Percentiles rank a stretch among this genome's conserved stretches.
Evolutionary conservation across 495 filamentous ascomycete species (phyloP).

Genomic region (Astrocystis sublimbata): DNA sequence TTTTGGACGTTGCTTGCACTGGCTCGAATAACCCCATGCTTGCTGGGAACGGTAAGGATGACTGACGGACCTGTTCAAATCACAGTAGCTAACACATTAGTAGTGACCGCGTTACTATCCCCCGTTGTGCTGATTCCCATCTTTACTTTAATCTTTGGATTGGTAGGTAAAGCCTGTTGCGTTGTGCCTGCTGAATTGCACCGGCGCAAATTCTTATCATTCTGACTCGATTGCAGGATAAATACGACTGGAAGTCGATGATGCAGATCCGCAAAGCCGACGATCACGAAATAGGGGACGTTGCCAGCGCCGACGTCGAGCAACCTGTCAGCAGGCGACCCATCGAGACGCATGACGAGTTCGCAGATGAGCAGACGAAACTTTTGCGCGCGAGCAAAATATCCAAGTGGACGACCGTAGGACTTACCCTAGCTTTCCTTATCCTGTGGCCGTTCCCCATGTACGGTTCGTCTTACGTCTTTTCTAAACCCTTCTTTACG

Average conservation of each 20-base stretch:
- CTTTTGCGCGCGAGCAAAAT: constrained; percentile 74
- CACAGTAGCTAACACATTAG: background rate
- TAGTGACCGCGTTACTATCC: constrained; percentile 68
- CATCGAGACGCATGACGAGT: constrained; percentile 18
- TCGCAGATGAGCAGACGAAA: constrained; percentile 64
- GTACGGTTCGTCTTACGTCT: constrained; percentile 85
- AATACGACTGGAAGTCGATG: constrained; percentile 93
- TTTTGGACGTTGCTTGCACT: constrained; percentile 71
- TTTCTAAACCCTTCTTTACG: constrained; percentile 88
- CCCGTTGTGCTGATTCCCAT: constrained; percentile 78
- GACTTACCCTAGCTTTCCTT: constrained; percentile 74
- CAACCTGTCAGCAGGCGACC: constrained; percentile 60
- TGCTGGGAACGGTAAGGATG: constrained; percentile 65
- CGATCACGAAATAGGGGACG: constrained; percentile 72
- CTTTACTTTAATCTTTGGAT: constrained; percentile 57
- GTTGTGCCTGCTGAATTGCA: background rate
- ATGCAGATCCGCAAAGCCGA: constrained; percentile 78
- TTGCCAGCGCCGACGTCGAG: constrained; percentile 62
- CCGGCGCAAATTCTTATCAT: background rate
- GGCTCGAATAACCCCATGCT: constrained; percentile 88
- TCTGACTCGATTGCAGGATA: constrained; percentile 46
- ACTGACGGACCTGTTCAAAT: background rate
- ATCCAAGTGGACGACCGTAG: constrained; percentile 72
- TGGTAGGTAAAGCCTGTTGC: background rate
- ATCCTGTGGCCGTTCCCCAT: constrained; percentile 95